These are phyloP conservation scores for Taiwanofungus camphoratus DNA, from an alignment of 1,284 basidiomycete genomes.

Conservation along the genomic window DNA sequence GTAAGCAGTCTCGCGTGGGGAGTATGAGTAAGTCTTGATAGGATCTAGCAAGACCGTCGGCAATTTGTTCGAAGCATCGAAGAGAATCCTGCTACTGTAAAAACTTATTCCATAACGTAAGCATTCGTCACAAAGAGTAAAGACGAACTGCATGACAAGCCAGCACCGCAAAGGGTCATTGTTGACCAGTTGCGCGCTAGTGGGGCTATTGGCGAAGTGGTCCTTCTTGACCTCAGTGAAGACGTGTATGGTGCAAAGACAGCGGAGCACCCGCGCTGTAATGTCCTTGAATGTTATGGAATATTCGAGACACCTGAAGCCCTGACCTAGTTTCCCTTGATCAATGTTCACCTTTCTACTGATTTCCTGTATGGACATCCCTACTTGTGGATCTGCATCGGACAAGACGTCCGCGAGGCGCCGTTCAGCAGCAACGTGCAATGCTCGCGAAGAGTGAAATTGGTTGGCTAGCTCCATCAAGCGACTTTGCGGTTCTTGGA, in stretches of 20 bases:
- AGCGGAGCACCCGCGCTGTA: slow-evolving; percentile 11
- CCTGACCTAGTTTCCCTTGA: slow-evolving; percentile 11
- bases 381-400: slow-evolving; percentile 6
- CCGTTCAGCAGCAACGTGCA: slow-evolving; percentile 14
- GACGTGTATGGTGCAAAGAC: slow-evolving; percentile 10
- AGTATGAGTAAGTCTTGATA: not conserved
- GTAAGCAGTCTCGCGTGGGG: slow-evolving; percentile 8
- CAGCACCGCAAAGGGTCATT: slow-evolving; percentile 11
- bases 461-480: slow-evolving; percentile 12
- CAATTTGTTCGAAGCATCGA: slow-evolving; percentile 9
- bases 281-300: too few species aligned
- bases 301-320: not conserved
- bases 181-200: slow-evolving; percentile 7
- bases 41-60: slow-evolving; percentile 11
- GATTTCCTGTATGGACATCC: slow-evolving; percentile 8
- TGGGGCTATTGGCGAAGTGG: slow-evolving; percentile 12
- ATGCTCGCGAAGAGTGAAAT: slow-evolving; percentile 13
- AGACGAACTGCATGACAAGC: slow-evolving; percentile 3
- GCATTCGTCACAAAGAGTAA: too few species aligned
- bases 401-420: slow-evolving; percentile 14
- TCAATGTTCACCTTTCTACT: slow-evolving; percentile 3
- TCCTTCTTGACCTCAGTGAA: slow-evolving; percentile 9
- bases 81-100: slow-evolving; percentile 4
- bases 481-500: slow-evolving; percentile 13
- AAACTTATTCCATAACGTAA: too few species aligned